Base-by-base conservation (phyloP, 768 basidiomycete genomes). In the Rhodocollybia butyracea region DNA sequence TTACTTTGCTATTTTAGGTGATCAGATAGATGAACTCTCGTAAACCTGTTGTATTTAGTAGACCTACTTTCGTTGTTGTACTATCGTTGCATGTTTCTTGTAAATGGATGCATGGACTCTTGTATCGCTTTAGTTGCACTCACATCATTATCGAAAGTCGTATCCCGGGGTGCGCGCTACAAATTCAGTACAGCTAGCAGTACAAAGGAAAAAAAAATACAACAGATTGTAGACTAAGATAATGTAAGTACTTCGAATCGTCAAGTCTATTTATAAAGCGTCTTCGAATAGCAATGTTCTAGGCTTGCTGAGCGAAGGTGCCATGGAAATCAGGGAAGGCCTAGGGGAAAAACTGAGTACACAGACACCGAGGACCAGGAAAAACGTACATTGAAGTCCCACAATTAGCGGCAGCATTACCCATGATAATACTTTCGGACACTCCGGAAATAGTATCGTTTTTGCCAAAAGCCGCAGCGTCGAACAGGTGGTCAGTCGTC, bases 391-490 rank as follows among this genome's bases (percentile, higher is more conserved):
- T 88, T 0, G 94, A 95, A 8, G 95, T 98, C 26, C 95, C 95
- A 64, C 94, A 95, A 64, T 85, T 89, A 5, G 93, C 89, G 1
- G 95, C 94, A 34, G 95, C 87, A 64, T 96, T 97, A 30, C 95
- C 95, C 94, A 99, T 95, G 70, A 99, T 98, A 68, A 99, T 99
- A 68, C 96, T 98, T 70, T 99, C 97, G 19, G 97, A 98, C 5
- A 99, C 96, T 48, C 97, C 97, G 29, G 92, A 87, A 52, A 99
- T 97, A 55, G 82, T 84, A 65, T 99, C 97, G 47, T 86, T 93
- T 72, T 98, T 98, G 11, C 94, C 93, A 68, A 89, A 95, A 2
- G 97, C 91, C 10, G 97, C 89, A 2, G 97, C 97, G 65, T 99
- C 94, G 72, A 99, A 99, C 57, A 99, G 74, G 70, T 99, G 97